phyloP scores from a whole-genome alignment of 495 filamentous ascomycete species.

The Annulohypoxylon bovei region DNA sequence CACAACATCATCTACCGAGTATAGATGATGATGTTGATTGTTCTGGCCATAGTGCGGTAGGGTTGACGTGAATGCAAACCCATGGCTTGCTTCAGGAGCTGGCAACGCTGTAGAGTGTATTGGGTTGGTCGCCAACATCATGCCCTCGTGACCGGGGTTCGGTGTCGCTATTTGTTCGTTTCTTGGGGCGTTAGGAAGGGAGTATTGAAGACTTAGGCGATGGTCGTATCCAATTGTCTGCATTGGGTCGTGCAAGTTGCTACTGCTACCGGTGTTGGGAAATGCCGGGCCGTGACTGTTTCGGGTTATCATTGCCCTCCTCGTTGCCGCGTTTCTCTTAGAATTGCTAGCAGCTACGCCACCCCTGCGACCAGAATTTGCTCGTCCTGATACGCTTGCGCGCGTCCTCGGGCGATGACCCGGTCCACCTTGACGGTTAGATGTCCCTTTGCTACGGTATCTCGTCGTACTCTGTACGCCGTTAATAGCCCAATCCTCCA shows the following conservation, averaged over 20 bases:
- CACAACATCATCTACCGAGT: slow-evolving; percentile 8
- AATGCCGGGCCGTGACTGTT: background rate
- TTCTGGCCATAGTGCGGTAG: slow-evolving; percentile 10
- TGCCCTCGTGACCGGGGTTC: background rate
- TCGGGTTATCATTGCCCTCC: slow-evolving; percentile 7
- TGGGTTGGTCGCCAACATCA: slow-evolving; percentile 24
- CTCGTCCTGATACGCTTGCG: slow-evolving; percentile 21
- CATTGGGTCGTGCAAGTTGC: background rate
- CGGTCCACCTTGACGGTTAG: slow-evolving; percentile 18
- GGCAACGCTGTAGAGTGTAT: slow-evolving; percentile 13
- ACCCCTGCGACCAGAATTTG: slow-evolving; percentile 33
- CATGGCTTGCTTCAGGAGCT: slow-evolving; percentile 4
- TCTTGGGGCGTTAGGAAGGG: background rate
- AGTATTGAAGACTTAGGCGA: slow-evolving; percentile 8
- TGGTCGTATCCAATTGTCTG: slow-evolving; percentile 9
- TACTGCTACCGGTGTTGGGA: background rate
- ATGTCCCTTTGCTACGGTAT: slow-evolving; percentile 54
- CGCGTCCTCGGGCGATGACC: background rate
- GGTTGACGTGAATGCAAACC: background rate
- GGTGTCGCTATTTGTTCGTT: slow-evolving; percentile 5
- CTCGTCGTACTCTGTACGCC: slow-evolving; percentile 60
- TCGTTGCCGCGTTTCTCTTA: slow-evolving; percentile 24
- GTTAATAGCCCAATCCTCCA: slow-evolving; percentile 52
- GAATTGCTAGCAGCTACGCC: slow-evolving; percentile 24
- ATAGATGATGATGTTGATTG: slow-evolving; percentile 7